Percentiles rank a stretch among this genome's conserved stretches.
Conservation (phyloP, 129 eudicot species). For the Centrapalus pauciflorus region DNA sequence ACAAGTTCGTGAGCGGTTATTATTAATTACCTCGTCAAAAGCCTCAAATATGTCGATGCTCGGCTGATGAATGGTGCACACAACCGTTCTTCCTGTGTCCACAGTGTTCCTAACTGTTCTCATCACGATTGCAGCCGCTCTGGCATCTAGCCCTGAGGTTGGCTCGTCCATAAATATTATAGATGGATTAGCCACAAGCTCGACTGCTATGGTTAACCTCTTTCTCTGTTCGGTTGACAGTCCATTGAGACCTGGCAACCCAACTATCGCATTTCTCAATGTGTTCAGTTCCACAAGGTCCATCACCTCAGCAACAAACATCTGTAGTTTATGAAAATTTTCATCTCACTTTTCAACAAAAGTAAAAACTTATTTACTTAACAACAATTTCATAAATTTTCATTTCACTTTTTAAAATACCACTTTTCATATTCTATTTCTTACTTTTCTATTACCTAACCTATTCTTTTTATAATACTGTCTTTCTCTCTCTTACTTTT, state of each 20-base stretch:
- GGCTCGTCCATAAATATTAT: slow-evolving; percentile 59
- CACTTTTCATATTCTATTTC: too few species aligned
- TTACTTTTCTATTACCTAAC: too few species aligned
- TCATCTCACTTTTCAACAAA: too few species aligned
- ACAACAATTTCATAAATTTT: too few species aligned
- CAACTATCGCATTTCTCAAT: slow-evolving; percentile 51
- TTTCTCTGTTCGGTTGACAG: slow-evolving; percentile 78
- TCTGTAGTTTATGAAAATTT: too few species aligned
- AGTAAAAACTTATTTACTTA: too few species aligned
- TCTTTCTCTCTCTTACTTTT: neutral
- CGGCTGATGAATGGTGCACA: slow-evolving; percentile 60
- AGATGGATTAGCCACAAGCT: slow-evolving; percentile 50
- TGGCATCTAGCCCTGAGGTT: slow-evolving; percentile 52
- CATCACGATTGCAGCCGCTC: slow-evolving; percentile 61
- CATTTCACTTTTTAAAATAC: too few species aligned
- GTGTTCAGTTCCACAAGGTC: slow-evolving; percentile 57
- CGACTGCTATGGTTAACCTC: slow-evolving; percentile 65
- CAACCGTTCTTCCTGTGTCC: slow-evolving; percentile 55
- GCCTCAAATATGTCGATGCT: slow-evolving; percentile 56
- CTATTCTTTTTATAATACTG: too few species aligned
- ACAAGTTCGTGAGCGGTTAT: too few species aligned
- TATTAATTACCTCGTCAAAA: slow-evolving; percentile 40
- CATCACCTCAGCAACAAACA: slow-evolving; percentile 77
- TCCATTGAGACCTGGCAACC: slow-evolving; percentile 70
- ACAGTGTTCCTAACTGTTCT: slow-evolving; percentile 54